phyloP scores from a whole-genome alignment of 805 yeast species.

The Kodamaea neixiangensis region DNA sequence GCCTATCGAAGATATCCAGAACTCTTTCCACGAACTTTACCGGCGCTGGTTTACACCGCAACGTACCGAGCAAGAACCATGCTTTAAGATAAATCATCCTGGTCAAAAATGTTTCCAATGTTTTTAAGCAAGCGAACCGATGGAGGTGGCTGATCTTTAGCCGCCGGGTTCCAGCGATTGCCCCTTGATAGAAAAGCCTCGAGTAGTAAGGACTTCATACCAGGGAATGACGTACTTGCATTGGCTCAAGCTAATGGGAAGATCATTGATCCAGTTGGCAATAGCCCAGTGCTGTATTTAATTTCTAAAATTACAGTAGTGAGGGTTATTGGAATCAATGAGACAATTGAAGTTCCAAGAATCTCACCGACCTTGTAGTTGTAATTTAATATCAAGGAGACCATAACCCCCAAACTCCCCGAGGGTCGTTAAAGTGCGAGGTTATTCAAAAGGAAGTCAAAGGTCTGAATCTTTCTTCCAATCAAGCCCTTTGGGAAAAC shows the following conservation, averaged over 20 bases:
- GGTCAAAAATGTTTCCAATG: too few relatives aligned
- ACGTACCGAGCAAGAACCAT: too few relatives aligned
- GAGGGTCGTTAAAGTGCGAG: not conserved
- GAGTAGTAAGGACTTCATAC: not conserved
- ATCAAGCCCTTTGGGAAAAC: too few relatives aligned
- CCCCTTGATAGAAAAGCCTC: too few relatives aligned
- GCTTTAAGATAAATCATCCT: too few relatives aligned
- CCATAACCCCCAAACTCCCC: not conserved
- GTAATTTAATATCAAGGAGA: not conserved
- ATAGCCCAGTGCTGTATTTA: not conserved
- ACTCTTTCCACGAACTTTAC: not conserved
- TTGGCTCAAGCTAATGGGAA: not conserved
- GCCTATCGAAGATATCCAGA: not conserved
- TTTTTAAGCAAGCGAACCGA: too few relatives aligned
- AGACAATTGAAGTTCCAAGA: not conserved
- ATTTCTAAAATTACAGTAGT: not conserved
- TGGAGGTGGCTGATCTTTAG: too few relatives aligned
- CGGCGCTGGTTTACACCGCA: not conserved
- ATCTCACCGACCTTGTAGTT: not conserved
- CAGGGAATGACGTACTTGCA: not conserved
- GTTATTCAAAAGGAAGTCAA: too few relatives aligned
- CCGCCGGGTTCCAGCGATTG: too few relatives aligned
- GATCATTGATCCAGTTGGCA: not conserved
- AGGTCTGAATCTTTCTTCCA: too few relatives aligned
- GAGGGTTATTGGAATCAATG: not conserved